Base-by-base conservation (phyloP, 345 rosid species). In the Triadica sebifera region DNA sequence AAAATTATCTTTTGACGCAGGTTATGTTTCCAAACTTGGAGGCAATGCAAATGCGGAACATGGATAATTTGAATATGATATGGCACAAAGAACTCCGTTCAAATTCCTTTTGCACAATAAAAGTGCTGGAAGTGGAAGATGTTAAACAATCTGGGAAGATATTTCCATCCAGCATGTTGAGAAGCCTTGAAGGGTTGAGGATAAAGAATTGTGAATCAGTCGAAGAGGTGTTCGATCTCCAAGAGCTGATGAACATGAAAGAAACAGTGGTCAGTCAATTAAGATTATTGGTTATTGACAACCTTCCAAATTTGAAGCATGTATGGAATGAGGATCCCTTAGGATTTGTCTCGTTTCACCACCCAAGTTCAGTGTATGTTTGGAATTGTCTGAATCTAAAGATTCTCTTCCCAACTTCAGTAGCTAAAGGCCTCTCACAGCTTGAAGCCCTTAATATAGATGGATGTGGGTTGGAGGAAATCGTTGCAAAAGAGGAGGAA, bases 201-300 rank as follows among this genome's bases (percentile, higher is more conserved):
- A 50, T 72, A 20, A 0, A 0, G 1, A 4, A 0, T 45, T 72
- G 80, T 50, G 45, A 16, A 24, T 47, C 75, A 11, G 8, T 73
- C 12, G 46, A 25, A 63, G 69, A 62, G 57, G 24, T 72, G 57
- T 80, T 72, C 56, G 83, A 77, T 25, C 9, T 39, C 46, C 64
- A 24, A 34, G 37, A 9, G 8, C 7, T 62, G 63, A n/a, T 6
- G 17, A 46, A 16, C 29, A 22, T 1, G 19, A 0, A 29, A 7
- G 57, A 45, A 17, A 3, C 6, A 12, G 34, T 19, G 24, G 34
- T 29, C 11, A 17, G 8, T 49, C 25, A 25, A 8, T 6, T 69
- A 39, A 68, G 37, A 46, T 0, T 0, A 15, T 10, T 71, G 24
- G 4, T 15, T 64, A 75, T 0, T 0, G 0, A 29, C 34, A 1